A percentile compares a stretch with the other conserved stretches of the same genome.
Conservation (phyloP, 1,284 basidiomycete genomes). For the Cryptococcus floricola region DNA sequence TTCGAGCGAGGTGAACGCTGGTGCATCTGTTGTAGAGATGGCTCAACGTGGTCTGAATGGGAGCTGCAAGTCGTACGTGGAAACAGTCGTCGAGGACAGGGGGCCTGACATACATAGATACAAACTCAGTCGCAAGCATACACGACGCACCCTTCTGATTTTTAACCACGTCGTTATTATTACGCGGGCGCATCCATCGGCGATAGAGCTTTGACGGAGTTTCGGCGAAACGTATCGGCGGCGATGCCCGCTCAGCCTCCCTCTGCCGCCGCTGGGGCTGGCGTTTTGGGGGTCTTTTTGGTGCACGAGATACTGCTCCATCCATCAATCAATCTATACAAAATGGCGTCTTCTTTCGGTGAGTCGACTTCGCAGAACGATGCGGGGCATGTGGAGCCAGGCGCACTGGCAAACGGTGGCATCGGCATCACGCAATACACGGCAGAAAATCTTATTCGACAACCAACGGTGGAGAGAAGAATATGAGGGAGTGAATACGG, state of each 20-base stretch:
- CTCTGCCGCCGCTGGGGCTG: constrained; percentile 9
- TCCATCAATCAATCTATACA: constrained; percentile 10
- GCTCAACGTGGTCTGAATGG: no score
- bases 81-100: no score
- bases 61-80: no score
- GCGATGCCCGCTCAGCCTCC: not conserved
- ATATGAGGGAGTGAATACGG: not conserved
- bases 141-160: no score
- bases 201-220: not conserved
- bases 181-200: not conserved
- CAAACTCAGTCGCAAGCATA: no score
- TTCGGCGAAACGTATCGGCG: no score
- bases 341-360: constrained; percentile 41
- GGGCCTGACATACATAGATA: no score
- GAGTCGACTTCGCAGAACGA: constrained; percentile 12
- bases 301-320: constrained; percentile 1
- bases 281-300: no score
- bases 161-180: not conserved
- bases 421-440: not conserved
- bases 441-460: not conserved
- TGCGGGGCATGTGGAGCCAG: not conserved
- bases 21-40: no score
- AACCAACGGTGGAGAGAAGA: not conserved
- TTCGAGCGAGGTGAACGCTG: no score
- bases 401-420: not conserved